Conservation (phyloP, 164 flowering plant species). For the Malania oleifera region DNA sequence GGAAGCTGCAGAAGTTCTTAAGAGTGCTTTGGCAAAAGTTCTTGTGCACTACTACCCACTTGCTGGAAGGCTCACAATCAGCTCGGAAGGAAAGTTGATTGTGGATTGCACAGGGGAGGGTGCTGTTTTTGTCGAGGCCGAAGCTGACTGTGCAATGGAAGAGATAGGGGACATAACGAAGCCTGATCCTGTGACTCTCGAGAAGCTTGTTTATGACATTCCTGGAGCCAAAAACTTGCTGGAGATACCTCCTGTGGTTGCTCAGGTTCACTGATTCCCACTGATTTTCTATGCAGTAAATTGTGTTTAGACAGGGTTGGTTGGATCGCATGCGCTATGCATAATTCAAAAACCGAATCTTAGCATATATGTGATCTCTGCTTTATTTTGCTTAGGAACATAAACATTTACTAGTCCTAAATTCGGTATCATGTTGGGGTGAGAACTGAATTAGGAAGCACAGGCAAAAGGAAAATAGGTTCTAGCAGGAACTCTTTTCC, state of each 20-base stretch:
- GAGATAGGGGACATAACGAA: slow-evolving; percentile 65
- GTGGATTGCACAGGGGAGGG: slow-evolving; percentile 84
- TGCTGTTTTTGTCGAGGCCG: slow-evolving; percentile 80
- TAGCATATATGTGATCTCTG: background rate
- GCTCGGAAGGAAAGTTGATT: slow-evolving; percentile 69
- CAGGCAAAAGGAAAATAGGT: too few species aligned
- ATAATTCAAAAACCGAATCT: too few species aligned
- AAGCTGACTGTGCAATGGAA: slow-evolving; percentile 48
- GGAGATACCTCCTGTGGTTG: slow-evolving; percentile 69
- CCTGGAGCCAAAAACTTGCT: slow-evolving; percentile 73
- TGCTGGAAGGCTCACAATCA: slow-evolving; percentile 67
- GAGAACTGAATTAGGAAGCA: too few species aligned
- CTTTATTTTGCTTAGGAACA: background rate
- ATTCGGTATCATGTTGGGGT: too few species aligned
- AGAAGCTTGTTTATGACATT: slow-evolving; percentile 68
- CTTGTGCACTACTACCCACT: slow-evolving; percentile 74
- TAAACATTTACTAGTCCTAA: too few species aligned
- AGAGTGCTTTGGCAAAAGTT: slow-evolving; percentile 62
- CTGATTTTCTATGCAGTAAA: background rate
- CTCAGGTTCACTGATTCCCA: slow-evolving; percentile 46
- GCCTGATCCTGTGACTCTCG: slow-evolving; percentile 71
- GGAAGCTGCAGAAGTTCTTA: slow-evolving; percentile 46
- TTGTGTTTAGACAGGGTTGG: too few species aligned
- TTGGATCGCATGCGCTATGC: too few species aligned
- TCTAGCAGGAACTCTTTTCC: too few species aligned